Evolutionary conservation across 2,329 filamentous ascomycete species (phyloP).

Genomic region (Penicillium nordicum): DNA sequence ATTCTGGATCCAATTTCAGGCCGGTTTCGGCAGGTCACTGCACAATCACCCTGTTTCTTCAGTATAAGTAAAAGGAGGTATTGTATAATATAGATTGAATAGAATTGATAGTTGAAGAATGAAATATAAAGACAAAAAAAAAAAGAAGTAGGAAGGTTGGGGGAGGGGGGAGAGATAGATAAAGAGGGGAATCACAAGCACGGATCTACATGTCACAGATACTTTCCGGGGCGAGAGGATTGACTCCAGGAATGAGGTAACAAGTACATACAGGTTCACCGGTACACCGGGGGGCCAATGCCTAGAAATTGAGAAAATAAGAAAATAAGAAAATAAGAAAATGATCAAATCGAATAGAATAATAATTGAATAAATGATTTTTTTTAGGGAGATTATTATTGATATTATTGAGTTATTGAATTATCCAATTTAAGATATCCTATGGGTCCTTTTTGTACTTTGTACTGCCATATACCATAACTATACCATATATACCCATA

Average conservation of each 20-base stretch:
- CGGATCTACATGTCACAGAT: constrained; percentile 10
- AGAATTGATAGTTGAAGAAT: not conserved
- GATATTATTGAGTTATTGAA: not conserved
- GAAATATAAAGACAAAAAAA: not conserved
- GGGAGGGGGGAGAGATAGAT: constrained; percentile 8
- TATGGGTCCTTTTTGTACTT: not conserved
- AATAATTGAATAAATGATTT: not conserved
- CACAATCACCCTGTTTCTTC: constrained; percentile 7
- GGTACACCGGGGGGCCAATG: constrained; percentile 20
- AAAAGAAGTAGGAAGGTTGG: not conserved
- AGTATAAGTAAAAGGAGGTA: not conserved
- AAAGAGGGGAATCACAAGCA: constrained; percentile 12
- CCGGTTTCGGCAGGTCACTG: constrained; percentile 21
- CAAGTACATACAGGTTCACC: constrained; percentile 22
- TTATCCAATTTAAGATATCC: not conserved
- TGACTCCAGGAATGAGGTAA: constrained; percentile 26
- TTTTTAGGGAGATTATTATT: too few species aligned
- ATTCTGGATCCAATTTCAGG: constrained; percentile 10
- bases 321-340: not conserved
- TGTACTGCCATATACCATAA: not conserved
- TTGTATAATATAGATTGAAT: constrained; percentile 4
- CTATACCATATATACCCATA: too few species aligned
- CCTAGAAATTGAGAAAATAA: not conserved
- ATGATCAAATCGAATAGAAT: constrained; percentile 9
- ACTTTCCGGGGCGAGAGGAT: constrained; percentile 10